Conservation (phyloP, 2,329 filamentous ascomycete genomes). For the Aspergillus sp. region DNA sequence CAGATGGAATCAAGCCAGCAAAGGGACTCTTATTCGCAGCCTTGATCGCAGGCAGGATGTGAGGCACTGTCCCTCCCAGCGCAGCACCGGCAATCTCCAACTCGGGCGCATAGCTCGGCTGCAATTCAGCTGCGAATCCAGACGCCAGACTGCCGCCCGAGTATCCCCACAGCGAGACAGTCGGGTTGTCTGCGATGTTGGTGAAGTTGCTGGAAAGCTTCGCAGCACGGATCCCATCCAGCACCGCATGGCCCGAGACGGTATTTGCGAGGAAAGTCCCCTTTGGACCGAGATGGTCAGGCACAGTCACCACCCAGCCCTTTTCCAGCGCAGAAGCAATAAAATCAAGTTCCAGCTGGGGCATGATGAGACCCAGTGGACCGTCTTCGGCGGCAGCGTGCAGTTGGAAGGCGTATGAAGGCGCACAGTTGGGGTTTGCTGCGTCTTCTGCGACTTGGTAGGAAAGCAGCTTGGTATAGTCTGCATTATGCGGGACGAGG, state of each 20-base stretch:
- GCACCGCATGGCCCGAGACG: slow-evolving; percentile 39
- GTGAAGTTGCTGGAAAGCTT: slow-evolving; percentile 23
- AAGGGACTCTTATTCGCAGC: slow-evolving; percentile 26
- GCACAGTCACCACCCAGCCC: slow-evolving; percentile 46
- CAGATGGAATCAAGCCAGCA: slow-evolving; percentile 32
- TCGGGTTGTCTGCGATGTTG: slow-evolving; percentile 26
- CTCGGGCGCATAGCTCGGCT: slow-evolving; percentile 12
- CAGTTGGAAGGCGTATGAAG: slow-evolving; percentile 26
- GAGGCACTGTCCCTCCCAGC: slow-evolving; percentile 45
- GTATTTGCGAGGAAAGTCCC: slow-evolving; percentile 41
- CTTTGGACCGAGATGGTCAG: slow-evolving; percentile 44
- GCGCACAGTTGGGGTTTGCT: slow-evolving; percentile 19
- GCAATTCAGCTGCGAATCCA: slow-evolving; percentile 12
- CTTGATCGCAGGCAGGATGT: slow-evolving; percentile 34
- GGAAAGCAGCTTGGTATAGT: slow-evolving; percentile 33
- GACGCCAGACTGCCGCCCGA: slow-evolving; percentile 47
- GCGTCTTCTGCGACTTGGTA: slow-evolving; percentile 36
- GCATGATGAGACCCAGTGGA: slow-evolving; percentile 20
- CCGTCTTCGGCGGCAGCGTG: slow-evolving; percentile 35
- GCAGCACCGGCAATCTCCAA: slow-evolving; percentile 42
- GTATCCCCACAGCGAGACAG: slow-evolving; percentile 51
- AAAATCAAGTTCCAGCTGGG: slow-evolving; percentile 30
- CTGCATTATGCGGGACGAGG: slow-evolving; percentile 30
- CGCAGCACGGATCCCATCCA: slow-evolving; percentile 42
- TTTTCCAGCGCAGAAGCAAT: slow-evolving; percentile 34